phyloP scores from a whole-genome alignment of 495 filamentous ascomycete genomes.

The Lasiosphaeriaceae sp. region DNA sequence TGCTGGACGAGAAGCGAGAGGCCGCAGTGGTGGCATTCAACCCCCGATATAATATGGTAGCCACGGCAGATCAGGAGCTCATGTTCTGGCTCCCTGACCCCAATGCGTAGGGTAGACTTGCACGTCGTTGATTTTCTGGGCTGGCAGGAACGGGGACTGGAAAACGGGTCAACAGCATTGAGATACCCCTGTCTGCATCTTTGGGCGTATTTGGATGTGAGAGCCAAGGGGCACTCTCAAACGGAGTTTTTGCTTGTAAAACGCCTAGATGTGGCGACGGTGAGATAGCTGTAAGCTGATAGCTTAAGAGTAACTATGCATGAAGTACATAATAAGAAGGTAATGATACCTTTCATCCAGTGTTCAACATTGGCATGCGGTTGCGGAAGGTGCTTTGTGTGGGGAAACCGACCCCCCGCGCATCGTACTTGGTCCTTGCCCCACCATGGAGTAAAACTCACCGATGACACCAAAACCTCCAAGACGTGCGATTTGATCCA shows the following conservation, averaged over 20 bases:
- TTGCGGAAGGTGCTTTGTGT: not conserved
- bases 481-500: not conserved
- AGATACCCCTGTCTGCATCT: not conserved
- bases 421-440: conserved; percentile 12
- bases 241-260: not conserved
- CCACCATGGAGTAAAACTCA: not conserved
- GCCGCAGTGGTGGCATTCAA: conserved; percentile 80
- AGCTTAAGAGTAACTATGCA: no score
- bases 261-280: not conserved
- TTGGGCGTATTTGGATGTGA: not conserved
- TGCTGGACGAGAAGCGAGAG: conserved; percentile 61
- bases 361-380: not conserved
- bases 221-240: not conserved
- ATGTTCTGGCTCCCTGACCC: conserved; percentile 87
- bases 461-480: not conserved
- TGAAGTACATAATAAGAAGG: no score
- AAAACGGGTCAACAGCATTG: not conserved
- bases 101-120: conserved; percentile 37
- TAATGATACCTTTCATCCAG: no score
- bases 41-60: conserved; percentile 84
- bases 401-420: not conserved
- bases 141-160: not conserved
- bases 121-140: not conserved
- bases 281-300: no score
- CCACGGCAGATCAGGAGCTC: conserved; percentile 80